Evolutionary conservation across 2,329 filamentous ascomycete species (phyloP), one percentile per base, ranked within the genome.

Genomic region (Coniochaeta ligniaria): DNA sequence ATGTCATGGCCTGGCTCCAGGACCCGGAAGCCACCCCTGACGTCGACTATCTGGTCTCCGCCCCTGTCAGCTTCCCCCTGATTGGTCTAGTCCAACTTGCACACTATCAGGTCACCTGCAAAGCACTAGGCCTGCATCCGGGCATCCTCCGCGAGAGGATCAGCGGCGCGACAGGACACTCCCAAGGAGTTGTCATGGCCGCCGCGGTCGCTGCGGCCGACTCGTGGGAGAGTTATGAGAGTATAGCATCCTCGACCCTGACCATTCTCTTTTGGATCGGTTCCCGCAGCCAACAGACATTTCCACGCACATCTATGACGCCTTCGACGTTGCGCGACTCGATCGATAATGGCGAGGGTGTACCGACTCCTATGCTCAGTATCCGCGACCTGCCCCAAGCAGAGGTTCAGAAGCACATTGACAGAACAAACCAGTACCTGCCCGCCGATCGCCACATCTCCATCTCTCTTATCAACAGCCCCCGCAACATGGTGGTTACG

Each of bases 231-330:
- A 91, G 91, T 0, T 99, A 95, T 74, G 86, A 90, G 66, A 87
- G 90, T 70, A 86, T 91, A 60, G 85, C 92, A 60, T 88, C 83
- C 69, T 87, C 91, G 67, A 90, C 94, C 2, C 80, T 99, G 65
- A 95, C 91, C 33, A 91, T 97, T 70, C 88, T 99, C 33, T 99
- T 99, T 82, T 99, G 95, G 95, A 96, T 99, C 67, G 95, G 96
- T 72, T 88, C 94, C 63, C 89, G 95, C 70, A 97, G 94, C 75
- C 95, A 99, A 75, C 95, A 99, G 76, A 93, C 93, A 2, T 99
- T 97, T 76, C 96, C 95, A 43, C 87, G 91, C 67, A 99, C 95
- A 3, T 98, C 95, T 36, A 83, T 99, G 69, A 92, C 93, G 3
- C 96, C 95, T 0, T 90, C 86, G 52, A 91, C 94, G 71, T 83